A percentile compares a stretch with the other conserved stretches of the same genome.
Evolutionary conservation across 2,329 filamentous ascomycete species (phyloP).

Genomic region (Fusarium pseudograminearum): DNA sequence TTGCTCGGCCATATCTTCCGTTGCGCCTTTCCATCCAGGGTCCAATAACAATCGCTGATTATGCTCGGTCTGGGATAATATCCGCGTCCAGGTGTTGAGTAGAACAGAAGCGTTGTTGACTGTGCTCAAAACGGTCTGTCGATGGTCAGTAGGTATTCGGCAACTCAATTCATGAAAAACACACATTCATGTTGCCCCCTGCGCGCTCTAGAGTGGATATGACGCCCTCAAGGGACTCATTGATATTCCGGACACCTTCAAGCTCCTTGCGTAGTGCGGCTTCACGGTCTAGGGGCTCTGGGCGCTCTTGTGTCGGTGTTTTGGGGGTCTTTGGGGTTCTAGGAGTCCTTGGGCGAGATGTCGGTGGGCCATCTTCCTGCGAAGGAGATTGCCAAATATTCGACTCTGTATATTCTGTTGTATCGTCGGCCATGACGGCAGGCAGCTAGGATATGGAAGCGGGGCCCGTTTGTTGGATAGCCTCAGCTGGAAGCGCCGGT

Average conservation of each 20-base stretch:
- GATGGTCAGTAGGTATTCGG: conserved; percentile 31
- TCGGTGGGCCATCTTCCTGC: conserved; percentile 48
- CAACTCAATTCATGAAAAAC: conserved; percentile 10
- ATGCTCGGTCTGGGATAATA: conserved; percentile 96
- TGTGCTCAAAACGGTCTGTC: conserved; percentile 81
- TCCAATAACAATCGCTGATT: conserved; percentile 93
- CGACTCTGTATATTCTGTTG: conserved; percentile 60
- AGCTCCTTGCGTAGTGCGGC: conserved; percentile 81
- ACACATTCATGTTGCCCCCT: conserved; percentile 81
- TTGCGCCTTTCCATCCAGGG: conserved; percentile 89
- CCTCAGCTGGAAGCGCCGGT: conserved; percentile 29
- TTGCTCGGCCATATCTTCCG: conserved; percentile 85
- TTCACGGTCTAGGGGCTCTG: conserved; percentile 73
- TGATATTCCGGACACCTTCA: conserved; percentile 85
- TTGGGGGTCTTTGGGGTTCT: conserved; percentile 62
- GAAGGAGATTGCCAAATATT: conserved; percentile 62
- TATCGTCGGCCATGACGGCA: conserved; percentile 58
- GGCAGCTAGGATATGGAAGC: conserved; percentile 1
- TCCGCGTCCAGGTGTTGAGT: conserved; percentile 94
- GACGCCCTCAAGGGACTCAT: conserved; percentile 85
- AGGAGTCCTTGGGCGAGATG: conserved; percentile 52
- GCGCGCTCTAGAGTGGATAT: conserved; percentile 78
- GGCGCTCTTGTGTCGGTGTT: conserved; percentile 59
- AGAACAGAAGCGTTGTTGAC: conserved; percentile 89
- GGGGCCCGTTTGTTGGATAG: conserved; percentile 8